A percentile compares a stretch with the other conserved stretches of the same genome.
Evolutionary conservation across 768 basidiomycete genomes (phyloP).

Genomic region (Termitomyces sp.): DNA sequence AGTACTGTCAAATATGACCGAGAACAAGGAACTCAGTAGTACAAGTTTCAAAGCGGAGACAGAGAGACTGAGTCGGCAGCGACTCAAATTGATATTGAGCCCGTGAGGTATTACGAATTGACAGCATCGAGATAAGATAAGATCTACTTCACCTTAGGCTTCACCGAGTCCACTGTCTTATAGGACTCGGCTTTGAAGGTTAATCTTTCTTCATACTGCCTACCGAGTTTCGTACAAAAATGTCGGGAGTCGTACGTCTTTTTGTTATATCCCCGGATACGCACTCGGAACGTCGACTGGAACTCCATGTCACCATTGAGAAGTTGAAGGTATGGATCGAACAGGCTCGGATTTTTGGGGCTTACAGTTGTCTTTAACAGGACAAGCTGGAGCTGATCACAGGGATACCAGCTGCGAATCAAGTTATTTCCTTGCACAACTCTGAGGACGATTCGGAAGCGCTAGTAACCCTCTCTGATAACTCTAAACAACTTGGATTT

Average conservation of each 20-base stretch:
- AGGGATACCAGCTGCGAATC: constrained; percentile 79
- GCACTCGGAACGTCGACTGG: constrained; percentile 83
- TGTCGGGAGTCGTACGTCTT: constrained; percentile 34
- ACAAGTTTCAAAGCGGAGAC: no score
- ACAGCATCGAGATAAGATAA: no score
- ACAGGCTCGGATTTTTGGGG: neutral
- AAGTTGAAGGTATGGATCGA: constrained; percentile 70
- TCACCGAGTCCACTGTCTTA: no score
- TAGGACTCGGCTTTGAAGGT: no score
- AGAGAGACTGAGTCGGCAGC: no score
- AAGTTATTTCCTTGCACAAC: constrained; percentile 62
- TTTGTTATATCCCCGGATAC: constrained; percentile 88
- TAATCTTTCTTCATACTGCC: no score
- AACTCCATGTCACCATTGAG: constrained; percentile 68
- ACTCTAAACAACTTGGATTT: constrained; percentile 64
- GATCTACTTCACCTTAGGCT: no score
- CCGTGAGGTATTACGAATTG: no score
- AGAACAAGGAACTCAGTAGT: neutral
- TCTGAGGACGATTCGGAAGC: constrained; percentile 52
- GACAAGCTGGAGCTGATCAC: constrained; percentile 86
- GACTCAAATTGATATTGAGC: no score
- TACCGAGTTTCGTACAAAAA: neutral
- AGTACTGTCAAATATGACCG: neutral
- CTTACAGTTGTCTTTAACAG: constrained; percentile 32
- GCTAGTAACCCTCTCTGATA: constrained; percentile 61